These are phyloP conservation scores for Pinus albicaulis DNA, from an alignment of 75 land plant genomes.

Conservation along the genomic window DNA sequence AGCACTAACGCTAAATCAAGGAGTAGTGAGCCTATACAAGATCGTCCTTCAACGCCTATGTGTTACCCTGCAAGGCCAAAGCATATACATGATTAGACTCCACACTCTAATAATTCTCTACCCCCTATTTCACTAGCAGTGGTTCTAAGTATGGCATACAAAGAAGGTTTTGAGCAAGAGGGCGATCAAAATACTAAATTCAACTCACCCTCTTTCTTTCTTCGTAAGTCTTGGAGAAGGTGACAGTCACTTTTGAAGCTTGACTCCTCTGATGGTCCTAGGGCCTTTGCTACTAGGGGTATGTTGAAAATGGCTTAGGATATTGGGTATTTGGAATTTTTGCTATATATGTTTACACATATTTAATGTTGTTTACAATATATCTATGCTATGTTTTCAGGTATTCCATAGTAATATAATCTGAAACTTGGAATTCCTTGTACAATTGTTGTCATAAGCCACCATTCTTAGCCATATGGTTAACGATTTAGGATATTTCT, in stretches of 20 bases:
- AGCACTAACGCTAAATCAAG: neutral
- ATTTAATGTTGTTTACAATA: too few species aligned
- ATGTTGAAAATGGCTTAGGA: neutral
- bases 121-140: slow-evolving; percentile 6
- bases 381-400: too few species aligned
- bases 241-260: neutral
- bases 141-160: neutral
- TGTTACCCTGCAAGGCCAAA: slow-evolving; percentile 6
- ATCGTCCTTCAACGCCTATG: slow-evolving; percentile 7
- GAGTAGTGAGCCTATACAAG: neutral
- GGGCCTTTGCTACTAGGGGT: neutral
- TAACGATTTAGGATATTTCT: too few species aligned
- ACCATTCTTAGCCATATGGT: too few species aligned
- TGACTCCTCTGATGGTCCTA: neutral
- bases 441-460: too few species aligned
- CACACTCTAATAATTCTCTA: neutral
- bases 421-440: too few species aligned
- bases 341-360: too few species aligned
- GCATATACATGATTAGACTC: neutral
- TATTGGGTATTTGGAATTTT: too few species aligned
- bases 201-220: neutral
- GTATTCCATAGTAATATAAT: too few species aligned
- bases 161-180: neutral
- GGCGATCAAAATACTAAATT: neutral
- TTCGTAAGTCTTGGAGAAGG: neutral